A percentile compares a stretch with the other conserved stretches of the same genome.
Evolutionary conservation across 192 early-diverging fungal genomes (phyloP).

Genomic region (Funneliformis geosporum): DNA sequence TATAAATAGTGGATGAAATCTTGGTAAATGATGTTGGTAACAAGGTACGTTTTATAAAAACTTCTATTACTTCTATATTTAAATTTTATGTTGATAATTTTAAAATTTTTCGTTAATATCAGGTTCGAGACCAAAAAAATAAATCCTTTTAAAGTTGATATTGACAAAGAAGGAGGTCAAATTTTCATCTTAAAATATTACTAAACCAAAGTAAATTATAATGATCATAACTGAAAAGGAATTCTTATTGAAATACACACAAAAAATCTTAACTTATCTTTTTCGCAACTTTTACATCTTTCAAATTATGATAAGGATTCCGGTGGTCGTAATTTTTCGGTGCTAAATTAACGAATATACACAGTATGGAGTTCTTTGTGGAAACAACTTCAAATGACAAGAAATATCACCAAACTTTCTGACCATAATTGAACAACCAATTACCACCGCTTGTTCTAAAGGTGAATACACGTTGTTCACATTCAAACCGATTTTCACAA

Average conservation of each 20-base stretch:
- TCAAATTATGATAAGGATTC: constrained; percentile 97
- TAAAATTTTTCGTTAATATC: too few relatives aligned
- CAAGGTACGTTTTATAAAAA: too few relatives aligned
- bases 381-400: constrained; percentile 75
- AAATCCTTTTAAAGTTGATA: constrained; percentile 83
- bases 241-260: constrained; percentile 94
- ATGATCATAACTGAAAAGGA: constrained; percentile 93
- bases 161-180: constrained; percentile 71
- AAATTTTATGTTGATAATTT: too few relatives aligned
- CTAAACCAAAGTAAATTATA: too few relatives aligned
- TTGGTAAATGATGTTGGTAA: constrained; percentile 96
- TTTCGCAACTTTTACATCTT: constrained; percentile 93
- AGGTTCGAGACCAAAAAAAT: constrained; percentile 83
- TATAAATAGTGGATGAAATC: constrained; percentile 99
- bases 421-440: too few relatives aligned
- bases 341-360: constrained; percentile 96
- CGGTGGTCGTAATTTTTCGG: constrained; percentile 93
- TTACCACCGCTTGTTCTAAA: too few relatives aligned
- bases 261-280: constrained; percentile 96
- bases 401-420: constrained; percentile 88
- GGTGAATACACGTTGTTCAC: constrained; percentile 92
- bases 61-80: too few relatives aligned
- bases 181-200: constrained; percentile 92
- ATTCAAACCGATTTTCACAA: constrained; percentile 92
- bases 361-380: constrained; percentile 90